A percentile compares a stretch with the other conserved stretches of the same genome.
Evolutionary conservation across 495 filamentous ascomycete species (phyloP).

Genomic region (Trichocladium antarcticum): DNA sequence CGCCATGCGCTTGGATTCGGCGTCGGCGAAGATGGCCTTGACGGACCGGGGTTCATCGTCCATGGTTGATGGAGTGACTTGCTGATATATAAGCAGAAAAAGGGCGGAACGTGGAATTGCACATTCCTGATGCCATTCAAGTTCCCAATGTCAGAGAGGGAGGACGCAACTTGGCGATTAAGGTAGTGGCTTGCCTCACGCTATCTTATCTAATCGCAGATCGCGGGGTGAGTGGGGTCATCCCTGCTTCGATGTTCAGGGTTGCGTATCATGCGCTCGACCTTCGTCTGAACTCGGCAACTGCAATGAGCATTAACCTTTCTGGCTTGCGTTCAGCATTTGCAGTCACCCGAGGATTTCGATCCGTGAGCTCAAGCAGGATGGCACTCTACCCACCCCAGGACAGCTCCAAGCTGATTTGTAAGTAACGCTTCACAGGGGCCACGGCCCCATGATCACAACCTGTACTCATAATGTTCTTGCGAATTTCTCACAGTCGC

Average conservation of each 20-base stretch:
- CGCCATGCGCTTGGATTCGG: conserved; percentile 37
- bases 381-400: conserved; percentile 42
- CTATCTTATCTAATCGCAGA: no score
- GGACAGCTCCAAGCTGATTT: conserved; percentile 39
- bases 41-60: conserved; percentile 32
- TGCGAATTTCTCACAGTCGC: conserved; percentile 23
- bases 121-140: no score
- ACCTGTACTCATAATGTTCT: neutral
- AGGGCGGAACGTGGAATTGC: no score
- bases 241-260: no score
- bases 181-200: no score
- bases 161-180: no score
- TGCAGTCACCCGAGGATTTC: neutral
- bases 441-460: conserved; percentile 11
- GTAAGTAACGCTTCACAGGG: conserved; percentile 30
- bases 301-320: conserved; percentile 1
- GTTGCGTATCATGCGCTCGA: no score
- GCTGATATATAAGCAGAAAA: no score
- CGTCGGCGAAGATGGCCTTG: conserved; percentile 41
- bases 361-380: conserved; percentile 8
- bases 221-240: no score
- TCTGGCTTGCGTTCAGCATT: conserved; percentile 3
- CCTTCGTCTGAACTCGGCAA: no score
- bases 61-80: neutral
- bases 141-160: no score